phyloP scores from a whole-genome alignment of 192 early-diverging fungal genomes.

The Coemansia sp. region DNA sequence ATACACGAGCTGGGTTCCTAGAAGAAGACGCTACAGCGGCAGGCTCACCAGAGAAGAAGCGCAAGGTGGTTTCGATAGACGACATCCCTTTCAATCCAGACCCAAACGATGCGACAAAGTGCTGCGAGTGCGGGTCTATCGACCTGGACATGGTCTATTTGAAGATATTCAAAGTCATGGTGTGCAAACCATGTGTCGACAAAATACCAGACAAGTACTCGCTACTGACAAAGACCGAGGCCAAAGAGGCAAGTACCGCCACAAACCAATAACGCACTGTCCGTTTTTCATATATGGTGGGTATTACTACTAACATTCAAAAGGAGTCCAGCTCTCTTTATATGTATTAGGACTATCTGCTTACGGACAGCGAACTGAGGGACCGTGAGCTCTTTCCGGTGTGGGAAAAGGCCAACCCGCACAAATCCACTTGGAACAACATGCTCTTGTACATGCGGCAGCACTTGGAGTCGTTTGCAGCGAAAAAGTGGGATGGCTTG shows the following conservation, averaged over 20 bases:
- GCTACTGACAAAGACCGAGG: slow-evolving; percentile 96
- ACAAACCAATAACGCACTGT: background rate
- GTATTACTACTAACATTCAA: background rate
- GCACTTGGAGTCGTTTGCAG: slow-evolving; percentile 91
- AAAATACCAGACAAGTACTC: slow-evolving; percentile 84
- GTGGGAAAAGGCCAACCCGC: slow-evolving; percentile 92
- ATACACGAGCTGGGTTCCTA: slow-evolving; percentile 89
- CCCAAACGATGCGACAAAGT: slow-evolving; percentile 64
- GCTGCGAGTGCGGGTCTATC: slow-evolving; percentile 80
- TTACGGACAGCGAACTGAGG: slow-evolving; percentile 94
- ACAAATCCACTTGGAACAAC: slow-evolving; percentile 94
- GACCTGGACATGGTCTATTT: slow-evolving; percentile 80
- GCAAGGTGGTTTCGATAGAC: slow-evolving; percentile 19
- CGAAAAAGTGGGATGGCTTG: slow-evolving; percentile 88
- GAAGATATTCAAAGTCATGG: slow-evolving; percentile 70
- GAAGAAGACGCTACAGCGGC: slow-evolving; percentile 57
- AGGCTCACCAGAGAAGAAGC: slow-evolving; percentile 27
- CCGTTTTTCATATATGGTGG: background rate
- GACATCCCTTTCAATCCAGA: slow-evolving; percentile 27
- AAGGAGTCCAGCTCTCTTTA: background rate
- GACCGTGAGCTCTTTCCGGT: slow-evolving; percentile 76
- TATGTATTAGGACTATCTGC: slow-evolving; percentile 75
- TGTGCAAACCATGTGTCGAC: slow-evolving; percentile 81
- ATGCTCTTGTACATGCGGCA: slow-evolving; percentile 92
- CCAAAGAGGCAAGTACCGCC: slow-evolving; percentile 63